Conservation (phyloP, 768 basidiomycete genomes). For the Gloeostereum incarnatum region DNA sequence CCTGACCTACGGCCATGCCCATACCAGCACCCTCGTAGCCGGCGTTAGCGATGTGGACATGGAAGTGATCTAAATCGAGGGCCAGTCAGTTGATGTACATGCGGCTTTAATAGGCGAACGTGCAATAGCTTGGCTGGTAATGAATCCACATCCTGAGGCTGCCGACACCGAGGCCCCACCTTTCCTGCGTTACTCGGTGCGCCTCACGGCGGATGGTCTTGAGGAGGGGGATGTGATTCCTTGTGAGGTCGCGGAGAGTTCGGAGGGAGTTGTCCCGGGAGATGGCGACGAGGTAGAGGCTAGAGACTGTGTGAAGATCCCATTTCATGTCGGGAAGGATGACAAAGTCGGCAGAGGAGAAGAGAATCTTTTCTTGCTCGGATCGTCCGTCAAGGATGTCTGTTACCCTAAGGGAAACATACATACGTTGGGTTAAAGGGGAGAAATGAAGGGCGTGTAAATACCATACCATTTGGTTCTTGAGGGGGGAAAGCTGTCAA, state of each 20-base stretch:
- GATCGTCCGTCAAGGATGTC: slow-evolving; percentile 73
- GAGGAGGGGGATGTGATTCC: slow-evolving; percentile 57
- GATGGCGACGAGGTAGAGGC: slow-evolving; percentile 83
- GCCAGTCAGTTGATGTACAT: neutral
- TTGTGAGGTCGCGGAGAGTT: slow-evolving; percentile 69
- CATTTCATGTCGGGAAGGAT: slow-evolving; percentile 97
- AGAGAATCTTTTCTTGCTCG: slow-evolving; percentile 68
- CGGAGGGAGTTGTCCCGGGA: slow-evolving; percentile 50
- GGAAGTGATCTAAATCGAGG: slow-evolving; percentile 71
- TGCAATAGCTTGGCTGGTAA: slow-evolving; percentile 95
- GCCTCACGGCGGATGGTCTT: slow-evolving; percentile 53
- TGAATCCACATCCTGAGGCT: slow-evolving; percentile 79
- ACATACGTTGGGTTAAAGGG: neutral
- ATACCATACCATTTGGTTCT: slow-evolving; percentile 70
- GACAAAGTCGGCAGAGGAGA: slow-evolving; percentile 53
- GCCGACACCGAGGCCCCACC: slow-evolving; percentile 58
- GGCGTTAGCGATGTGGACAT: slow-evolving; percentile 84
- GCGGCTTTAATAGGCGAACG: slow-evolving; percentile 16
- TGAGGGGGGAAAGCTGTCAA: slow-evolving; percentile 60
- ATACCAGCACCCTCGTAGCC: slow-evolving; percentile 48
- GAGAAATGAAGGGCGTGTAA: neutral
- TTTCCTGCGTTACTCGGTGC: slow-evolving; percentile 37
- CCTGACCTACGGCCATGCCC: slow-evolving; percentile 83
- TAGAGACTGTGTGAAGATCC: slow-evolving; percentile 68
- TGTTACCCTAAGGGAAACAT: slow-evolving; percentile 52